A percentile compares a stretch with the other conserved stretches of the same genome.
These are phyloP conservation scores for Sorghum bicolor DNA, from an alignment of 176 grass and related monocot genomes.

Conservation along the genomic window DNA sequence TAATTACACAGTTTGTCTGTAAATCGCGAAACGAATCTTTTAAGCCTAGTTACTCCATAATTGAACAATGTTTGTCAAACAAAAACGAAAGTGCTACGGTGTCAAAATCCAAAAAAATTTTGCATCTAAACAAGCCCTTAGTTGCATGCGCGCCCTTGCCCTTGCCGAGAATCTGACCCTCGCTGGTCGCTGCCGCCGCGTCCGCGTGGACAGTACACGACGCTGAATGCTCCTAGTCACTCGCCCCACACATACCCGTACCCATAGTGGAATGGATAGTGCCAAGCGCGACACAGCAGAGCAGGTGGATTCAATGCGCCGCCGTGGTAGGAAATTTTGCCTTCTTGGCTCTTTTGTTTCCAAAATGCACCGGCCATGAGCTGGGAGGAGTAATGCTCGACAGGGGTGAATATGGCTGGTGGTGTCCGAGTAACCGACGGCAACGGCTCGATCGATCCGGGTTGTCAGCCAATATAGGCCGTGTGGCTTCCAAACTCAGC, in stretches of 20 bases:
- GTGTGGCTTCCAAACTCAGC: background rate
- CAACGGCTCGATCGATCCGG: background rate
- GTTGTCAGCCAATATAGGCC: background rate
- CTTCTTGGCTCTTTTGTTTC: background rate
- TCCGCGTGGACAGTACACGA: background rate
- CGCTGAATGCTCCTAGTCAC: background rate
- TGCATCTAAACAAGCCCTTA: no score
- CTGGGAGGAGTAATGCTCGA: background rate
- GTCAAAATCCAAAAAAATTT: no score
- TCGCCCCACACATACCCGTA: no score
- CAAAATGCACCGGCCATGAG: background rate
- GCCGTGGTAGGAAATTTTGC: conserved; percentile 13
- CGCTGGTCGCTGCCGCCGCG: background rate
- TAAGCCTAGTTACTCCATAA: no score
- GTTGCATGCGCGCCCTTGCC: no score
- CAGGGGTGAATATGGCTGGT: background rate
- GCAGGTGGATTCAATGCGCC: conserved; percentile 45
- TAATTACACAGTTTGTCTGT: no score
- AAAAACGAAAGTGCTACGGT: no score
- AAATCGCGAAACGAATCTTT: no score
- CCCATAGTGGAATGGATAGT: background rate
- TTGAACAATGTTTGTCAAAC: no score
- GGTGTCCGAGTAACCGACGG: conserved; percentile 11
- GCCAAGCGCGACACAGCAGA: background rate
- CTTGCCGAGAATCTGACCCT: background rate